Evolutionary conservation across 2,329 filamentous ascomycete genomes (phyloP).

Genomic region (Karstenula rhodostoma): DNA sequence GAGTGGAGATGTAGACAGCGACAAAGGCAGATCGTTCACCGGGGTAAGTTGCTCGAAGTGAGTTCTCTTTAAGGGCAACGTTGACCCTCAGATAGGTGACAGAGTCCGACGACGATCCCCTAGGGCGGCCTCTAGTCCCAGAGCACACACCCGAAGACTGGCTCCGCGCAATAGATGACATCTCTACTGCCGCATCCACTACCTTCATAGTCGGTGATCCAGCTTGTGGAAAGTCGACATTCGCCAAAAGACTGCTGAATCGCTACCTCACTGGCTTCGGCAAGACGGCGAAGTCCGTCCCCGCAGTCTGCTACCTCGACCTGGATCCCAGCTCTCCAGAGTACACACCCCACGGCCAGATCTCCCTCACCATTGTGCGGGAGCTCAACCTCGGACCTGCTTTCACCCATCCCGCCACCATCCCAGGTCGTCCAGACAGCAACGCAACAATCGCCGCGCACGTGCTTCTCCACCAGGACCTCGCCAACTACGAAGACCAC

Average conservation of each 20-base stretch:
- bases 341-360: constrained; percentile 72
- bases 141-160: constrained; percentile 69
- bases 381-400: constrained; percentile 71
- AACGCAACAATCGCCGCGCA: constrained; percentile 67
- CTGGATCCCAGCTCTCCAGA: constrained; percentile 82
- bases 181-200: constrained; percentile 48
- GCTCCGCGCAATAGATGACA: constrained; percentile 52
- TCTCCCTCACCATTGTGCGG: constrained; percentile 71
- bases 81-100: constrained; percentile 31
- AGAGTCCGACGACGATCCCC: constrained; percentile 36
- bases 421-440: constrained; percentile 30
- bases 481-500: constrained; percentile 71
- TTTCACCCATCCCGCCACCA: constrained; percentile 65
- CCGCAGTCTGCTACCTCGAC: constrained; percentile 69
- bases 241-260: constrained; percentile 72
- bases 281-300: constrained; percentile 32
- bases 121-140: constrained; percentile 38
- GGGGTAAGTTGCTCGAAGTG: constrained; percentile 32
- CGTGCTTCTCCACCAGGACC: constrained; percentile 70
- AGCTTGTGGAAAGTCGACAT: constrained; percentile 78
- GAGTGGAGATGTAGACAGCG: constrained; percentile 56
- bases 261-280: constrained; percentile 65
- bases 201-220: constrained; percentile 74
- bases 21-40: constrained; percentile 40
- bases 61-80: constrained; percentile 6